A percentile compares a stretch with the other conserved stretches of the same genome.
Evolutionary conservation across 2,329 filamentous ascomycete genomes (phyloP).

Genomic region (Sarocladium kiliense): DNA sequence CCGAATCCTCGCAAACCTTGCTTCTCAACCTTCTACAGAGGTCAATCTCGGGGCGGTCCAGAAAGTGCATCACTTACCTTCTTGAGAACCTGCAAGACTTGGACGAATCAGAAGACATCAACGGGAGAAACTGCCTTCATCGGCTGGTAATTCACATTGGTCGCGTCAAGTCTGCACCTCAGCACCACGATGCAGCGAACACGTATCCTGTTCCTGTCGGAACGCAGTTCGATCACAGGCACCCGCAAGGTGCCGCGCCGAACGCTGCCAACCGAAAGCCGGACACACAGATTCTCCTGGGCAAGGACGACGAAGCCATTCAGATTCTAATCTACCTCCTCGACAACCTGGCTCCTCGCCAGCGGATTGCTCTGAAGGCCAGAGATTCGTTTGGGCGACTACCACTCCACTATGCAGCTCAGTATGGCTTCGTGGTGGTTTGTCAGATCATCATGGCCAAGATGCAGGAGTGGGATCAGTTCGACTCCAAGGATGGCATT

Average conservation of each 20-base stretch:
- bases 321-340: constrained; percentile 60
- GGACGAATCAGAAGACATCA: constrained; percentile 87
- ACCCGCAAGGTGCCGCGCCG: constrained; percentile 72
- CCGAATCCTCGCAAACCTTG: constrained; percentile 48
- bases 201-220: constrained; percentile 44
- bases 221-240: constrained; percentile 59
- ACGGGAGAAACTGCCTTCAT: constrained; percentile 89
- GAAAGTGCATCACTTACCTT: constrained; percentile 65
- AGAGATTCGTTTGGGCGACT: constrained; percentile 77
- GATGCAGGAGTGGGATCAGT: constrained; percentile 86
- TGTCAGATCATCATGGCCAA: constrained; percentile 81
- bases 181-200: constrained; percentile 47
- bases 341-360: constrained; percentile 60
- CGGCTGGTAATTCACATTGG: constrained; percentile 89
- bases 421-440: constrained; percentile 90
- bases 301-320: constrained; percentile 70
- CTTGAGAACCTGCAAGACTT: constrained; percentile 64
- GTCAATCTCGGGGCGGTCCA: constrained; percentile 65
- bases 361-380: constrained; percentile 61
- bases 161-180: constrained; percentile 53
- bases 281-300: constrained; percentile 57
- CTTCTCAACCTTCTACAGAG: constrained; percentile 76
- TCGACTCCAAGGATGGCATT: constrained; percentile 78
- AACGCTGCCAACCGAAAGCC: constrained; percentile 54
- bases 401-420: constrained; percentile 87